Evolutionary conservation across 1,139 yeast species (phyloP), one percentile per base, ranked within the genome.

Genomic region (Kurtzmaniella quercitrusa): DNA sequence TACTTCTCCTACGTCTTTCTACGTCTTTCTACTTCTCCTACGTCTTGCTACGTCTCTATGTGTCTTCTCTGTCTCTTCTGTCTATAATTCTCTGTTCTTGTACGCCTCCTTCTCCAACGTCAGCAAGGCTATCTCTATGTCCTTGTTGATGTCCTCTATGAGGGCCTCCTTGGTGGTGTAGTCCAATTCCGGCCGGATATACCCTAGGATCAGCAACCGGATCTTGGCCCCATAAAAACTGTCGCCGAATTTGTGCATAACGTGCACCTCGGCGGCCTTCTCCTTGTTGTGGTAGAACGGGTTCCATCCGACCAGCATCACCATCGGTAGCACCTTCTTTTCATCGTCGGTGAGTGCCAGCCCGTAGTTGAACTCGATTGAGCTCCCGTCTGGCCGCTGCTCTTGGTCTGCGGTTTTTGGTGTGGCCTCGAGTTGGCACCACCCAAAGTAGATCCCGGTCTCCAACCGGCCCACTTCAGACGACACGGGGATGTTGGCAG

Each of bases 231-330:
- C 98, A 56, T 94, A 94, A 60, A 94, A 94, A 48, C 77, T 74
- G 5, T 68, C 58, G 1, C 60, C 52, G 57, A 91, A 93, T 45
- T 82, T 67, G 63, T 89, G 94, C 44, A 94, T 76, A 12, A 94
- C 78, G 62, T 94, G 97, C 38, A 93, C 73, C 56, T 94, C 99
- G 8, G 87, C 93, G 0, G 95, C 83, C 62, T 85, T 85, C 49
- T 77, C 75, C 49, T 79, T 75, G 63, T 93, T 91, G 27, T 83
- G 77, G 64, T 83, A 94, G 62, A 85, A 93, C 15, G 98, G 98
- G 59, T 93, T 94, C 88, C 90, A 89, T 1, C 99, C 99, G 23
- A 94, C 77, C 16, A 96, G 88, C 88, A 91, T 85, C 17, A 91
- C 98, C 85, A 90, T 89, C 0, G 97, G 97, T 24, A 81, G 70